Conservation (phyloP, 495 filamentous ascomycete genomes). For the Haplographium delicatum region DNA sequence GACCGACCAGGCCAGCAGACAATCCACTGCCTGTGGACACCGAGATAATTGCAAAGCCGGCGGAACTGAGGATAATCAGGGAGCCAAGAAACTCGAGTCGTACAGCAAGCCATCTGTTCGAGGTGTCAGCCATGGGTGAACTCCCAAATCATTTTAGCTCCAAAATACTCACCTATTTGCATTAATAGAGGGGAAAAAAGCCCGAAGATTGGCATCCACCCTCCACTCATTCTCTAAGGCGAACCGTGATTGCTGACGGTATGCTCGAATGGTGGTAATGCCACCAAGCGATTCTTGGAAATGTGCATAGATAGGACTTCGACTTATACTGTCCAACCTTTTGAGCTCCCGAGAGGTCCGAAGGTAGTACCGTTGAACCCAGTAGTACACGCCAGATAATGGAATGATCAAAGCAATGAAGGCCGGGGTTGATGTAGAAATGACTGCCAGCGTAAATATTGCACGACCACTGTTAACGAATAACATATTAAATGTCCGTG, state of each 20-base stretch:
- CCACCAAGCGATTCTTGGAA: conserved; percentile 97
- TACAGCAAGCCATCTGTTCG: conserved; percentile 79
- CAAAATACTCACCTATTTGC: conserved; percentile 52
- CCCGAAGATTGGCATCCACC: conserved; percentile 90
- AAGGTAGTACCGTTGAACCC: conserved; percentile 96
- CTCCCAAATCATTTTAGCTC: not conserved
- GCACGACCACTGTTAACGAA: conserved; percentile 86
- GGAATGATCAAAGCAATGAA: conserved; percentile 81
- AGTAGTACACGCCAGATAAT: conserved; percentile 74
- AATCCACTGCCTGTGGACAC: conserved; percentile 65
- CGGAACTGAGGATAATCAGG: conserved; percentile 83
- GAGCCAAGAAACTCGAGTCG: conserved; percentile 95
- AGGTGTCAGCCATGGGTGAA: conserved; percentile 3
- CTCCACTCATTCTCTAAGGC: conserved; percentile 95
- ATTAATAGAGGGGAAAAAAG: conserved; percentile 94
- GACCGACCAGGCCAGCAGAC: conserved; percentile 76
- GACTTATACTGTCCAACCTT: conserved; percentile 88
- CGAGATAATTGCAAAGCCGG: conserved; percentile 75
- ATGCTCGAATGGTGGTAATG: conserved; percentile 95
- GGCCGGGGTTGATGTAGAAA: conserved; percentile 71
- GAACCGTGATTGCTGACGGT: conserved; percentile 83
- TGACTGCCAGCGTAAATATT: conserved; percentile 80
- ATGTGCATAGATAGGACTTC: conserved; percentile 95
- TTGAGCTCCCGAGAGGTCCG: conserved; percentile 95
- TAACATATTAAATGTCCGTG: conserved; percentile 87